Conservation (phyloP, 1,284 basidiomycete genomes). For the Irpex sp. region DNA sequence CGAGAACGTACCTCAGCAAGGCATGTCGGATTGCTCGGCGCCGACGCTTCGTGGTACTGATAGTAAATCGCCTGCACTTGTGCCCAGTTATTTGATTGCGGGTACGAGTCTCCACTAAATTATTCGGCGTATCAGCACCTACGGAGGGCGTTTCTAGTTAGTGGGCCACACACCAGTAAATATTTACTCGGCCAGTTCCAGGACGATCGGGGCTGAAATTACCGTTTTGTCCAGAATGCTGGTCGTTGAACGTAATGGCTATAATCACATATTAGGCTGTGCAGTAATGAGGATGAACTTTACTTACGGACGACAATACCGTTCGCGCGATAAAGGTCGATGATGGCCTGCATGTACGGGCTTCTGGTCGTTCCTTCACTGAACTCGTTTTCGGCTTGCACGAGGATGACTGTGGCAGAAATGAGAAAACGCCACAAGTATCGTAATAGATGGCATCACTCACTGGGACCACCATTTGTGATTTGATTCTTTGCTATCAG, state of each 20-base stretch:
- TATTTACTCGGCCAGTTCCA: conserved; percentile 40
- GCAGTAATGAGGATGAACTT: neutral
- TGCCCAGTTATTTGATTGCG: conserved; percentile 40
- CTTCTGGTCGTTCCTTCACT: conserved; percentile 36
- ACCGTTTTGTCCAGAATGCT: conserved; percentile 38
- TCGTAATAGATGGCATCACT: conserved; percentile 6
- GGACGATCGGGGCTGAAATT: conserved; percentile 44
- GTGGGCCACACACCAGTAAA: conserved; percentile 36
- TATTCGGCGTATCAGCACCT: neutral
- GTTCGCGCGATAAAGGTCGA: conserved; percentile 41
- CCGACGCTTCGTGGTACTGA: conserved; percentile 38
- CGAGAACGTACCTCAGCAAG: conserved; percentile 37
- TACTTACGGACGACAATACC: conserved; percentile 45
- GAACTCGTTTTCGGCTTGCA: conserved; percentile 60
- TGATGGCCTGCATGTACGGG: conserved; percentile 48
- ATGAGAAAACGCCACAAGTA: neutral
- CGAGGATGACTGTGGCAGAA: conserved; percentile 40
- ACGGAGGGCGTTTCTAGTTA: neutral
- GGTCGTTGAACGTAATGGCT: conserved; percentile 47
- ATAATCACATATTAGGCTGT: neutral
- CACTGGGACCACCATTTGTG: conserved; percentile 48
- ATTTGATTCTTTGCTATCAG: conserved; percentile 50
- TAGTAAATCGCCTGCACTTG: conserved; percentile 47
- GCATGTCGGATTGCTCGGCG: conserved; percentile 44
- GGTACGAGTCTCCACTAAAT: conserved; percentile 46